These are phyloP conservation scores for Fusarium dimerum DNA, from an alignment of 2,329 filamentous ascomycete species.

Conservation along the genomic window DNA sequence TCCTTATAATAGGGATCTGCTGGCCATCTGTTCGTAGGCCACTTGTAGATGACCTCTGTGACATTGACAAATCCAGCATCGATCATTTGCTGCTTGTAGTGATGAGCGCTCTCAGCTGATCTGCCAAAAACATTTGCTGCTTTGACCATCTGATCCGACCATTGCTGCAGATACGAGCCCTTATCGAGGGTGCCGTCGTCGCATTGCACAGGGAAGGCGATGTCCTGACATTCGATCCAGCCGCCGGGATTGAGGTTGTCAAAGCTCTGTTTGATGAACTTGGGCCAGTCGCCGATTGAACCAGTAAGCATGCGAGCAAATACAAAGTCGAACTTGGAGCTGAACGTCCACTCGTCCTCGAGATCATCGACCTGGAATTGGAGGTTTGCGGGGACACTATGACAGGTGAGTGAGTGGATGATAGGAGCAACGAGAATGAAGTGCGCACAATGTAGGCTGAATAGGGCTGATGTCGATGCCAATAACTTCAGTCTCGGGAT, in stretches of 20 bases:
- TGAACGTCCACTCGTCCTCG: conserved; percentile 42
- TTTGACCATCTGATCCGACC: conserved; percentile 32
- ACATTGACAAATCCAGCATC: conserved; percentile 57
- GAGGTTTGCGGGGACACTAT: conserved; percentile 50
- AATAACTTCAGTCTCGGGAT: conserved; percentile 36
- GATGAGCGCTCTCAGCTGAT: conserved; percentile 29
- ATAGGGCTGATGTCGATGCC: conserved; percentile 47
- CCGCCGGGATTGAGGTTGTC: conserved; percentile 44
- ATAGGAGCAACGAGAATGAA: background rate
- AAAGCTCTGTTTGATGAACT: conserved; percentile 39
- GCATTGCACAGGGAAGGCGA: conserved; percentile 38
- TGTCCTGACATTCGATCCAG: conserved; percentile 46
- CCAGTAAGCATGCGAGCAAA: conserved; percentile 42
- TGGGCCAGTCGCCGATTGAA: conserved; percentile 37
- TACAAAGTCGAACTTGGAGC: conserved; percentile 42
- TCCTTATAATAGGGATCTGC: conserved; percentile 53
- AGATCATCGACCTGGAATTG: conserved; percentile 48
- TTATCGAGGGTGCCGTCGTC: conserved; percentile 43
- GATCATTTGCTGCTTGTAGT: conserved; percentile 41
- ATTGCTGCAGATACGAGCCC: conserved; percentile 30
- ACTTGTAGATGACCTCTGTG: conserved; percentile 46
- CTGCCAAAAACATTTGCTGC: conserved; percentile 33
- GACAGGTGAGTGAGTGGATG: background rate
- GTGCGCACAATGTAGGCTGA: conserved; percentile 37
- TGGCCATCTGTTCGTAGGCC: conserved; percentile 54